Evolutionary conservation across 495 filamentous ascomycete genomes (phyloP).

Genomic region (Trichoderma parareesei): DNA sequence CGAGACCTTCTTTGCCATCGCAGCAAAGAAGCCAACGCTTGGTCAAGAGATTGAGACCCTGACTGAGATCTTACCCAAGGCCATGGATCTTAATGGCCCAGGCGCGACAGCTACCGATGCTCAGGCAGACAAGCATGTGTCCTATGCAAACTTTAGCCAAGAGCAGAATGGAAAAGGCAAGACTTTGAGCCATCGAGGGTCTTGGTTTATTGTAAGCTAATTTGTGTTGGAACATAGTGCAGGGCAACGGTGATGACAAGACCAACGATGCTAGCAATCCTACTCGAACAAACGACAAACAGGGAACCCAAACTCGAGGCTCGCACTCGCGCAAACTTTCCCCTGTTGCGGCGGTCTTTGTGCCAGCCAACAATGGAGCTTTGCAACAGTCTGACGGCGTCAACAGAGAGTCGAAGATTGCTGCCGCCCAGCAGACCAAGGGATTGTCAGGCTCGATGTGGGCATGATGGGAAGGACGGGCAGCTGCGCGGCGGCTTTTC

Average conservation of each 20-base stretch:
- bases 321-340: neutral
- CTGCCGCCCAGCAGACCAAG: neutral
- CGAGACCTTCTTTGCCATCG: neutral
- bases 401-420: neutral
- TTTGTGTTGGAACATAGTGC: neutral
- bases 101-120: neutral
- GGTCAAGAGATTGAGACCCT: neutral
- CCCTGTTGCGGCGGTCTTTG: neutral
- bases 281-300: neutral
- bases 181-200: neutral
- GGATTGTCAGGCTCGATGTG: neutral
- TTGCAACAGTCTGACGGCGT: neutral
- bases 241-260: neutral
- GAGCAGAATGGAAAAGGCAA: neutral
- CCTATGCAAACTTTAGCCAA: neutral
- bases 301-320: neutral
- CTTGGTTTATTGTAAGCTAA: neutral
- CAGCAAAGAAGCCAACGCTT: neutral
- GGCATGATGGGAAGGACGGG: neutral
- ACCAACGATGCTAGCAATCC: neutral
- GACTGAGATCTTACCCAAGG: neutral
- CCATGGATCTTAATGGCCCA: neutral
- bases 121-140: neutral
- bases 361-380: neutral
- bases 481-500: neutral